These are phyloP conservation scores for Ilex aquifolium DNA, from an alignment of 257 asterid genomes.

Conservation along the genomic window DNA sequence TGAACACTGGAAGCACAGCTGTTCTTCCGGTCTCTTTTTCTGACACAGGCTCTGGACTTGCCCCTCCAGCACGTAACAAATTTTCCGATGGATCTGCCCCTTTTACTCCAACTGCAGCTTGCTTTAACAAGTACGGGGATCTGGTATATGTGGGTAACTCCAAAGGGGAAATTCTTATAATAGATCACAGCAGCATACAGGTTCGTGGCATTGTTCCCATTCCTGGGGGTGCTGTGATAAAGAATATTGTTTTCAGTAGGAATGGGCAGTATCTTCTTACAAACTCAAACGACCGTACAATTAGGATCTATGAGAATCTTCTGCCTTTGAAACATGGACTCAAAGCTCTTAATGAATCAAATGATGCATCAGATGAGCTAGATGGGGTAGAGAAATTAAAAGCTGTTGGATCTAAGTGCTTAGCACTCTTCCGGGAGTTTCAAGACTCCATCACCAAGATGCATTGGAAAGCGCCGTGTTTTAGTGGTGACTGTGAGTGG, in stretches of 20 bases:
- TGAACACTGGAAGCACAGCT: slow-evolving; percentile 40
- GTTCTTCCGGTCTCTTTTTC: slow-evolving; percentile 64
- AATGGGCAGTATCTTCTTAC: slow-evolving; percentile 77
- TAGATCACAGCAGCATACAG: slow-evolving; percentile 44
- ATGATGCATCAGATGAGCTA: slow-evolving; percentile 28
- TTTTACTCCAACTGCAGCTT: slow-evolving; percentile 85
- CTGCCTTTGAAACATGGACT: slow-evolving; percentile 61
- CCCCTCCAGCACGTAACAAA: slow-evolving; percentile 53
- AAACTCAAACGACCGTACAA: slow-evolving; percentile 75
- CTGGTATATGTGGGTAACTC: slow-evolving; percentile 81
- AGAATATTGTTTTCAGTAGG: slow-evolving; percentile 77
- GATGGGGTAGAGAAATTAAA: slow-evolving; percentile 59
- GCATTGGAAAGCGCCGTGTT: slow-evolving; percentile 95
- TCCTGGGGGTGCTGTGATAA: slow-evolving; percentile 70
- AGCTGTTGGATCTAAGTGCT: slow-evolving; percentile 62
- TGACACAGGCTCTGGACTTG: slow-evolving; percentile 42
- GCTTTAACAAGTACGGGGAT: slow-evolving; percentile 80
- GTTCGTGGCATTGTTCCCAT: slow-evolving; percentile 53
- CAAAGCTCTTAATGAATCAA: slow-evolving; percentile 35
- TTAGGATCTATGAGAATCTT: slow-evolving; percentile 76
- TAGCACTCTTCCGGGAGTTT: slow-evolving; percentile 65
- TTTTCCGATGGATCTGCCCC: slow-evolving; percentile 75
- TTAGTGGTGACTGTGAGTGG: slow-evolving; percentile 98
- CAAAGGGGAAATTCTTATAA: slow-evolving; percentile 77
- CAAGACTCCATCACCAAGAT: slow-evolving; percentile 84